phyloP scores from a whole-genome alignment of 2,329 filamentous ascomycete species.

The Akanthomyces muscarius region DNA sequence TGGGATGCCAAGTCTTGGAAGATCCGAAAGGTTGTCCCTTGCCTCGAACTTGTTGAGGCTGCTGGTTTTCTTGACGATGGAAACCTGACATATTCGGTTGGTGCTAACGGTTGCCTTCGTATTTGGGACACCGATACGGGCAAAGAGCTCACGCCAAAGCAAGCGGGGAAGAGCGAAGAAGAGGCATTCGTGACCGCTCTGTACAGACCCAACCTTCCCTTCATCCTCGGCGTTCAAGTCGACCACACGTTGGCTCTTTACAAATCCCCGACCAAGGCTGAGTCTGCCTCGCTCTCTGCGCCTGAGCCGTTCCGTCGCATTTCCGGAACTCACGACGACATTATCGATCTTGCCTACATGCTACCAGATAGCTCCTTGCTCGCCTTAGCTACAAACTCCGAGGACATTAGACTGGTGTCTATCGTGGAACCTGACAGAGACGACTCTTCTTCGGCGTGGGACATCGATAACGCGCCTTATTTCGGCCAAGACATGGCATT shows the following conservation, averaged over 20 bases:
- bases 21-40: slow-evolving; percentile 71
- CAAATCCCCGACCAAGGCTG: slow-evolving; percentile 40
- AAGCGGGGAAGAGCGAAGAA: slow-evolving; percentile 55
- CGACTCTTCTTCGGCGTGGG: slow-evolving; percentile 23
- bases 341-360: slow-evolving; percentile 89
- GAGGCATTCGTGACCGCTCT: slow-evolving; percentile 70
- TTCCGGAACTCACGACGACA: slow-evolving; percentile 94
- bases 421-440: slow-evolving; percentile 43
- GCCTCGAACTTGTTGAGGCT: slow-evolving; percentile 79
- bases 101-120: slow-evolving; percentile 75
- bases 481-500: slow-evolving; percentile 88
- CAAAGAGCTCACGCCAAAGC: slow-evolving; percentile 73
- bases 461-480: slow-evolving; percentile 45
- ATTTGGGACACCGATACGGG: slow-evolving; percentile 79
- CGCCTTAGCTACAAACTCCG: slow-evolving; percentile 90
- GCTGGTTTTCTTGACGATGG: slow-evolving; percentile 74
- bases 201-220: slow-evolving; percentile 60
- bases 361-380: slow-evolving; percentile 75
- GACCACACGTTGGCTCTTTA: slow-evolving; percentile 86
- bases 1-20: slow-evolving; percentile 91
- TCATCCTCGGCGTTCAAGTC: slow-evolving; percentile 77
- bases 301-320: slow-evolving; percentile 67
- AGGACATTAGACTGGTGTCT: slow-evolving; percentile 85
- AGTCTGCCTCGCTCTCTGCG: slow-evolving; percentile 32
- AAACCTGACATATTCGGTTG: slow-evolving; percentile 73